Percentiles rank a stretch among this genome's conserved stretches.
Conservation (phyloP, 164 flowering plant species). For the Cinnamomum micranthum region DNA sequence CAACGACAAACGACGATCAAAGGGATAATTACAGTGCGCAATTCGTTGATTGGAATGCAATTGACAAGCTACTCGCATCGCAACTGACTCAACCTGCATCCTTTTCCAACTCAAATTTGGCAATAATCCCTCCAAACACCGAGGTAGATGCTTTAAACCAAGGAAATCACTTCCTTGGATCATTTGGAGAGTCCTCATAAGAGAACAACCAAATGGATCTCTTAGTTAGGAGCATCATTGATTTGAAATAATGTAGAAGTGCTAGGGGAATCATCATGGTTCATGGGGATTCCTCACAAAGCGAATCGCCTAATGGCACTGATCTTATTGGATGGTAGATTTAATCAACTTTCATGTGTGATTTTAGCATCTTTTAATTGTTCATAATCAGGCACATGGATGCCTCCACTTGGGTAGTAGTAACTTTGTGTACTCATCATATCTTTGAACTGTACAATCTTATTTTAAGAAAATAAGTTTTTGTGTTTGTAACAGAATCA, state of each 20-base stretch:
- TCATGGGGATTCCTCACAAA: neutral
- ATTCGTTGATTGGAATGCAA: constrained; percentile 41
- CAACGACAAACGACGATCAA: constrained; percentile 1
- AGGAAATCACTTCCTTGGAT: constrained; percentile 15
- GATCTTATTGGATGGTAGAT: neutral
- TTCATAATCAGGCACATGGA: no score
- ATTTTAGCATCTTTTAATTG: neutral
- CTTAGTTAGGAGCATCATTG: neutral
- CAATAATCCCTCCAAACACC: constrained; percentile 13
- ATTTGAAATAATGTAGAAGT: constrained; percentile 6
- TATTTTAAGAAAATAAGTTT: no score
- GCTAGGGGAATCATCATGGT: neutral
- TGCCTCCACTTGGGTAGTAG: no score
- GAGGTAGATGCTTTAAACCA: constrained; percentile 12
- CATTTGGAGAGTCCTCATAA: constrained; percentile 9
- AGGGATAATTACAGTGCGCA: constrained; percentile 20
- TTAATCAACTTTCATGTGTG: neutral
- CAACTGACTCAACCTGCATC: constrained; percentile 22
- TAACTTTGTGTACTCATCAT: no score
- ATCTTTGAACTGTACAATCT: no score
- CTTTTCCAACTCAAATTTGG: constrained; percentile 7
- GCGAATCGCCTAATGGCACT: neutral
- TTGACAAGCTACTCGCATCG: constrained; percentile 43
- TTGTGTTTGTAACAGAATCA: no score
- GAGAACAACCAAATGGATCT: neutral